Conservation (phyloP, 208 protist genomes). For the Leishmania aethiopica region DNA sequence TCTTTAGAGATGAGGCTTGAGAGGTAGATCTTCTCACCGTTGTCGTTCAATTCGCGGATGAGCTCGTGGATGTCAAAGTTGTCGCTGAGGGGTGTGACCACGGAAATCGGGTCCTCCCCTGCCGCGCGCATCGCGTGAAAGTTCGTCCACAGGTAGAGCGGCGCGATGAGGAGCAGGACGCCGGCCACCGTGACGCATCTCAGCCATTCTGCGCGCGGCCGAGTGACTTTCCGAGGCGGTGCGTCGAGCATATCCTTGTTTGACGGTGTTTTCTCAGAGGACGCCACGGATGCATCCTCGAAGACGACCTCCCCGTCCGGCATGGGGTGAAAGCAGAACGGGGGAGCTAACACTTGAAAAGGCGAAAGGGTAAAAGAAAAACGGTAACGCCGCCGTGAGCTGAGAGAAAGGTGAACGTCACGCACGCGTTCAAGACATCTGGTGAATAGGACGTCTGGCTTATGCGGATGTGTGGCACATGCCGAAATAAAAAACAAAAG, state of each 20-base stretch:
- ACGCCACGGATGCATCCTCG: neutral
- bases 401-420: neutral
- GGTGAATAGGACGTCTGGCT: neutral
- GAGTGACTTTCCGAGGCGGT: neutral
- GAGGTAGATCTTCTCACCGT: constrained; percentile 9
- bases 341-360: neutral
- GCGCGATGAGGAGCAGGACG: constrained; percentile 7
- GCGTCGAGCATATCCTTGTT: neutral
- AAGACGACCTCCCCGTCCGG: neutral
- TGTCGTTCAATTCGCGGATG: constrained; percentile 1
- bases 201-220: neutral
- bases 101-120: neutral
- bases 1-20: neutral
- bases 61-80: neutral
- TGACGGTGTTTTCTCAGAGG: neutral
- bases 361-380: neutral
- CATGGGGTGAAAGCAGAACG: neutral
- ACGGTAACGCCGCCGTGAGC: neutral
- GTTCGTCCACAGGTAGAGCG: neutral
- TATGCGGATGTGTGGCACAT: neutral
- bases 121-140: neutral
- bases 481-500: neutral
- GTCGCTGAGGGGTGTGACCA: neutral
- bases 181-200: neutral
- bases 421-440: neutral